Evolutionary conservation across 2,329 filamentous ascomycete genomes (phyloP), one percentile per base, ranked within the genome.

Genomic region (Myriosclerotinia duriaeana): DNA sequence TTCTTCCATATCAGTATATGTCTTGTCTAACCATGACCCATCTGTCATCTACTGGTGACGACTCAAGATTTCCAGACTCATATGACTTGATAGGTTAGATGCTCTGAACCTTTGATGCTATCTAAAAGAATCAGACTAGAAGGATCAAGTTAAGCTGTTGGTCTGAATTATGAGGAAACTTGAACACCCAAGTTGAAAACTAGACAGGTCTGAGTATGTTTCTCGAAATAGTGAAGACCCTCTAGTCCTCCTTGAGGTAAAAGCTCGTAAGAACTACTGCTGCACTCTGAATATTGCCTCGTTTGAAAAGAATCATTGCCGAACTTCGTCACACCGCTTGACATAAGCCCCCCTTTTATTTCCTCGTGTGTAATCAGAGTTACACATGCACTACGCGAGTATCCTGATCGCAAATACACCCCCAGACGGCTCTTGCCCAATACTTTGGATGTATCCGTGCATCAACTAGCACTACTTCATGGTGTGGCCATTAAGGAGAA

Each of bases 331-430:
- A 4, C 30, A 50, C 56, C 22, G 42, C n/a, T 6, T 17, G 15
- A 60, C 42, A 42, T 60, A 60, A 60, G 7, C 44, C 56, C 56
- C 56, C 56, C 56, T 60, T 60, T 50, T 36, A 60, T 60, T 48
- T 30, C 20, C 11, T n/a, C 17, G 11, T 6, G 34, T 44, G 15
- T 26, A 12, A 22, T 36, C 56, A 36, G 42, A 38, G 7, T 22
- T 38, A 50, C 56, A 48, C 30, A 50, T 50, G 56, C 30, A 22
- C 42, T 30, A 50, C 42, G 14, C 30, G 56, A 60, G 46, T 48
- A 60, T 38, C 20, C 56, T 9, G 48, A 30, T 20, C 42, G 22
- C 20, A 12, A 38, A 6, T 22, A 38, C n/a, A 50, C n/a, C 3
- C 4, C 17, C 17, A 20, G 7, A 50, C 20, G 12, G n/a, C 46